These are phyloP conservation scores for Erysimum cheiri DNA, from an alignment of 441 rosid species.

Conservation along the genomic window DNA sequence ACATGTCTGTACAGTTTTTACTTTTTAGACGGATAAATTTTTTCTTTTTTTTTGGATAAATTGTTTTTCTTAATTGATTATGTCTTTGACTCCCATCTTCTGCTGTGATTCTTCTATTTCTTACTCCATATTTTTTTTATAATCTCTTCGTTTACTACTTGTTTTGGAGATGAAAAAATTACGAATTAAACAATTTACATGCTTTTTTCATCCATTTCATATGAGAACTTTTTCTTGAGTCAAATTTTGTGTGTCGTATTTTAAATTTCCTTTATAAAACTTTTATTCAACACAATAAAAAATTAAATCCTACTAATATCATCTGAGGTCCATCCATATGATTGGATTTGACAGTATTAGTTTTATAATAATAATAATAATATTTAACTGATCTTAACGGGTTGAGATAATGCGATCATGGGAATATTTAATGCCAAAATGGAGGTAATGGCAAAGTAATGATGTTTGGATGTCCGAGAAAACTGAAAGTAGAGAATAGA, in stretches of 20 bases:
- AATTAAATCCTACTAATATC: not conserved
- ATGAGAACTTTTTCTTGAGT: not conserved
- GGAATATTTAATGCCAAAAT: not conserved
- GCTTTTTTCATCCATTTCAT: not conserved
- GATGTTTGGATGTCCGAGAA: not conserved
- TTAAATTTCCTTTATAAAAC: no score
- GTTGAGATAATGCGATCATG: not conserved
- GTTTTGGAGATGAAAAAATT: not conserved
- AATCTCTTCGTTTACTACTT: not conserved
- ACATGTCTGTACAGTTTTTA: conserved; percentile 39
- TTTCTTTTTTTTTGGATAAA: conserved; percentile 1
- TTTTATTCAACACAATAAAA: no score
- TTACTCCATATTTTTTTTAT: not conserved
- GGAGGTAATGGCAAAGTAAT: not conserved
- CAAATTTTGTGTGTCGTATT: no score
- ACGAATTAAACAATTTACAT: no score
- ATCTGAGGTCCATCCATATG: not conserved
- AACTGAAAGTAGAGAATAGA: not conserved
- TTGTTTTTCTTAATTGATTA: not conserved
- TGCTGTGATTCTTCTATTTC: conserved; percentile 4
- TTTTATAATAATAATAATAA: not conserved
- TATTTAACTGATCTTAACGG: no score
- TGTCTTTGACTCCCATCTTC: conserved; percentile 23
- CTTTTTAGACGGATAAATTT: conserved; percentile 27
- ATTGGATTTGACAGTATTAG: not conserved